A percentile compares a stretch with the other conserved stretches of the same genome.
Conservation (phyloP, 805 yeast genomes). For the Cyberlindnera euphorbiae region DNA sequence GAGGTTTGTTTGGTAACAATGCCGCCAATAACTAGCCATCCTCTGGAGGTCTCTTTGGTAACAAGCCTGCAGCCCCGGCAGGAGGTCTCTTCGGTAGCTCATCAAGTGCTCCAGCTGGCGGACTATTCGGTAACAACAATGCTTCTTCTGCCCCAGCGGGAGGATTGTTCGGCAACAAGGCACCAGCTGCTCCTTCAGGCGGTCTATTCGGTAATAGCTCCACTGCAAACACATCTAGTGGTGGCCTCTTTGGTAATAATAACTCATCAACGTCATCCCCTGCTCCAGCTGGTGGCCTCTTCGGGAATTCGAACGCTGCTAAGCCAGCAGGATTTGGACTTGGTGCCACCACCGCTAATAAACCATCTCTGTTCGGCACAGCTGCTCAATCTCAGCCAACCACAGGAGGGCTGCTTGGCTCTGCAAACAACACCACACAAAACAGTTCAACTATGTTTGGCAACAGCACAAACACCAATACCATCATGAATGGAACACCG, state of each 20-base stretch:
- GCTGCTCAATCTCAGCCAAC: too few species aligned
- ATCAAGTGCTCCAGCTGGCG: conserved; percentile 6
- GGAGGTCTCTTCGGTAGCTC: too few species aligned
- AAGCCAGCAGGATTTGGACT: conserved; percentile 5
- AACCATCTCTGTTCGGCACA: conserved; percentile 7
- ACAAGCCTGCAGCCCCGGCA: too few species aligned
- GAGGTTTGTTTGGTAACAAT: conserved; percentile 18
- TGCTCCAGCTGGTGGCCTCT: conserved; percentile 4
- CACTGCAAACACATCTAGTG: conserved; percentile 4
- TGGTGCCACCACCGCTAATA: conserved; percentile 12
- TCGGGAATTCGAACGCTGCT: conserved; percentile 4
- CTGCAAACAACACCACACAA: conserved; percentile 6
- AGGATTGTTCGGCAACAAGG: too few species aligned
- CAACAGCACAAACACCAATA: conserved; percentile 21
- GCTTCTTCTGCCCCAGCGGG: too few species aligned
- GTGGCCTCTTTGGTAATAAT: conserved; percentile 23
- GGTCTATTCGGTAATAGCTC: conserved; percentile 25
- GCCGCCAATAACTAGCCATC: conserved; percentile 2
- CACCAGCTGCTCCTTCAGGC: conserved; percentile 2
- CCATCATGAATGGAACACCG: conserved; percentile 27
- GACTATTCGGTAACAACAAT: conserved; percentile 25
- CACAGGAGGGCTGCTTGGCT: conserved; percentile 26
- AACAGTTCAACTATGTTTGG: conserved; percentile 11
- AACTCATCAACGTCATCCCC: conserved; percentile 4
- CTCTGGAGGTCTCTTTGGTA: conserved; percentile 10